Base-by-base conservation (phyloP, 768 basidiomycete genomes). In the Cubamyces lactineus region DNA sequence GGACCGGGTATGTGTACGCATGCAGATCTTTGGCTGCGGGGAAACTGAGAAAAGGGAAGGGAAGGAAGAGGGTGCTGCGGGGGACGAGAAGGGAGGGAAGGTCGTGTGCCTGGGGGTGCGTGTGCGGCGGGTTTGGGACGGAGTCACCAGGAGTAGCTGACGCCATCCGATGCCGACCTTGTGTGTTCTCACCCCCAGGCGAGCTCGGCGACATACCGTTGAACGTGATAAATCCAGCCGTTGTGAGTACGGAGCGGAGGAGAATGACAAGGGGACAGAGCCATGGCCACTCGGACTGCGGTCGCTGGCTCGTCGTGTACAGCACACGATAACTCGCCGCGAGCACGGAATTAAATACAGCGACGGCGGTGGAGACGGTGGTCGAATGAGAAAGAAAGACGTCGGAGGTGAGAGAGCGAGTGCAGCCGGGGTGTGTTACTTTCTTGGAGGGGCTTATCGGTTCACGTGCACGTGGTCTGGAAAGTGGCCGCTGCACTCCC, bases 21-120 rank as follows among this genome's bases (percentile, higher is more conserved):
- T 89, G 70, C 30, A 98, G 45, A 46, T 46, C 45, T 79, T 19
- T 88, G 87, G 17, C 92, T 93, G 45, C 69, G 93, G 73, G 58
- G 5, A 43, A 9, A 9, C 24, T 47, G 24, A 12, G 46, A 17
- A 7, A 21, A 8, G 24, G 23, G 21, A n/a, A 40, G 21, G 30
- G 34, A 41, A 23, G 7, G 38, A 34, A 45, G 24, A 17, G 23
- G 38, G 54, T 39, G 39, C 23, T 50, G 50, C 13, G 47, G 52
- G 51, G 39, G 53, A 45, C 17, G 16, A 51, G 24, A 53, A 30
- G 57, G 47, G 23, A 40, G 43, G 42, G 34, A 39, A 42, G 53
- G 42, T 17, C 24, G 53, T 62, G 40, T 57, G 49, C 46, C 45
- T 46, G 54, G 52, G 34, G 34, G 34, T 46, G 23, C 45, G 28